Base-by-base conservation (phyloP, 768 basidiomycete genomes). In the Mycena chlorophos region DNA sequence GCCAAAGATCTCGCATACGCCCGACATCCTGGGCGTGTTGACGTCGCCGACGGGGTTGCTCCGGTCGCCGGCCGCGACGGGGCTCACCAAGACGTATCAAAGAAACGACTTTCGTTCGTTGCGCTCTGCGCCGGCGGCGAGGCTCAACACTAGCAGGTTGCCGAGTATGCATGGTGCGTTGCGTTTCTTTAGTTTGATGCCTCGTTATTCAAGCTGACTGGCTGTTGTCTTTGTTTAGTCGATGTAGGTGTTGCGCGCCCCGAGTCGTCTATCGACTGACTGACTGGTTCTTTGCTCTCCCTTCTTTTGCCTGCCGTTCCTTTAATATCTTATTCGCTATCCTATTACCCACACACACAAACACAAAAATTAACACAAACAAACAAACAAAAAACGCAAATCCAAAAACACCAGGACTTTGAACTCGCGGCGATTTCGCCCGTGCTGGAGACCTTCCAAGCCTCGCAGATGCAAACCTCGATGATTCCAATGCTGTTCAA, bases 31-130 rank as follows among this genome's bases (percentile, higher is more conserved):
- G 26, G 85, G 82, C 17, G 75, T 87, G 29, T 80, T 86, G 4
- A 78, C 88, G 22, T 89, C 88, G 2, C 89, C 88, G 3, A 81
- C 83, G 8, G 82, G 88, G 5, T 62, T 91, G 22, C 73, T 90
- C 47, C 78, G 89, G 34, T 87, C 86, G 0, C 87, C 88, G 0
- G 85, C 84, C 0, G 82, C 85, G 22, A 88, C 87, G 0, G 88
- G 88, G 17, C 76, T 94, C 25, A 92, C 91, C 12, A 94, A 92
- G 72, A 91, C 81, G 57, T 94, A 94, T 61, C 69, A 67, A 20
- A 87, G 82, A 66, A 91, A 94, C 62, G 91, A 93, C 68, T 94
- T 94, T 63, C 78, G 91, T 51, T 82, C 88, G 65, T 73, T 91
- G 60, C 75, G 91, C 47, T 85, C 86, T 68, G 72, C 75, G 38